Conservation (phyloP, 345 rosid species). For the Lepidium sativum region DNA sequence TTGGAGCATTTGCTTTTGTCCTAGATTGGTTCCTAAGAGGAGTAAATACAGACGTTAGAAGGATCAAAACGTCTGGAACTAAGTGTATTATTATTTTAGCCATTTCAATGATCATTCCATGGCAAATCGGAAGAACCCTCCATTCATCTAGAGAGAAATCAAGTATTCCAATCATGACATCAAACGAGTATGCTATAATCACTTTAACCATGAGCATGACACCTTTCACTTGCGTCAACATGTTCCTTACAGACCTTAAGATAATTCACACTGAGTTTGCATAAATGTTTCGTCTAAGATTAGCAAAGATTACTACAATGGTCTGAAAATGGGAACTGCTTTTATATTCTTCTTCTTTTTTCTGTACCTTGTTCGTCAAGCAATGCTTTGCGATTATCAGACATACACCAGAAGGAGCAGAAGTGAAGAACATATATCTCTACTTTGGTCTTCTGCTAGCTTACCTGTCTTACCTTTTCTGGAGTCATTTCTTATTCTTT, state of each 20-base stretch:
- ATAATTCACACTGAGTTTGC: slow-evolving; percentile 38
- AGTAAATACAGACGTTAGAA: slow-evolving; percentile 34
- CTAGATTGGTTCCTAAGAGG: slow-evolving; percentile 40
- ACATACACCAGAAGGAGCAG: slow-evolving; percentile 28
- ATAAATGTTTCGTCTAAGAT: background rate
- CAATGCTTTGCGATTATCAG: slow-evolving; percentile 31
- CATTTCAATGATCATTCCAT: slow-evolving; percentile 14
- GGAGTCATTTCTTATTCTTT: background rate
- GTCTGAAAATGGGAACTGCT: background rate
- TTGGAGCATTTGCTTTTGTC: slow-evolving; percentile 32
- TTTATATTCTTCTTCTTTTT: background rate
- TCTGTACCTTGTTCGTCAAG: slow-evolving; percentile 19
- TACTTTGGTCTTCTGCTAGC: slow-evolving; percentile 1
- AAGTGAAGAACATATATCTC: slow-evolving; percentile 9
- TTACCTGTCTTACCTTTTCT: background rate
- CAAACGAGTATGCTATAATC: background rate
- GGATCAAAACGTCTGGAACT: slow-evolving; percentile 1
- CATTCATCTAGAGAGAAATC: slow-evolving; percentile 10
- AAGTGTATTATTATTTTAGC: slow-evolving; percentile 16
- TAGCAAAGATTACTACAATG: background rate
- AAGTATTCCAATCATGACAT: background rate
- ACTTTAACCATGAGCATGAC: slow-evolving; percentile 20
- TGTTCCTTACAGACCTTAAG: slow-evolving; percentile 41
- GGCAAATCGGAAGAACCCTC: slow-evolving; percentile 4
- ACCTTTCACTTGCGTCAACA: slow-evolving; percentile 32